Percentiles rank a stretch among this genome's conserved stretches.
Conservation (phyloP, 305 asterid species). For the Fraxinus floribunda region DNA sequence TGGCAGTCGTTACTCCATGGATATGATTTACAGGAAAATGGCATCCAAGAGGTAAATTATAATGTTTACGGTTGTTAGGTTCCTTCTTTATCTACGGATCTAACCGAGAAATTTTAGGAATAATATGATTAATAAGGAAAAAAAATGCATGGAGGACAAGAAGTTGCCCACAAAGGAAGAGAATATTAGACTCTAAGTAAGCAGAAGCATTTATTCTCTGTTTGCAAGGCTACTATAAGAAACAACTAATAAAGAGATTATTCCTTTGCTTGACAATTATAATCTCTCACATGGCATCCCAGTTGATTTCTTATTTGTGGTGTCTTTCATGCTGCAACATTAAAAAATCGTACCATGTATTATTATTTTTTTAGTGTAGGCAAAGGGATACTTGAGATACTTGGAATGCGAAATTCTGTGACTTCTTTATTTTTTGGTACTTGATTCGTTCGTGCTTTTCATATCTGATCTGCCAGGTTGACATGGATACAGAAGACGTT, state of each 20-base stretch:
- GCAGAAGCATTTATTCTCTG: neutral
- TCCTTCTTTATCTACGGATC: constrained; percentile 4
- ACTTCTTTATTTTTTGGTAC: neutral
- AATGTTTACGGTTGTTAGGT: constrained; percentile 4
- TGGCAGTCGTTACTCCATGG: constrained; percentile 83
- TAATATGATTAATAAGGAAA: constrained; percentile 6
- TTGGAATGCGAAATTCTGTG: neutral
- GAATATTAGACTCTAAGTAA: constrained; percentile 3
- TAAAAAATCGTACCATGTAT: constrained; percentile 1
- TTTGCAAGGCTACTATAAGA: neutral
- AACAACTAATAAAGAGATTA: constrained; percentile 8
- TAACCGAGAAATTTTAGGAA: neutral
- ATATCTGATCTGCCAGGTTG: constrained; percentile 57
- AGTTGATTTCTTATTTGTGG: neutral
- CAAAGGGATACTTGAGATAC: constrained; percentile 7
- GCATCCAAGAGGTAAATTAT: constrained; percentile 84
- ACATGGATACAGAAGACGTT: constrained; percentile 90
- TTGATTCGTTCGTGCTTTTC: neutral
- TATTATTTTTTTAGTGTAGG: neutral
- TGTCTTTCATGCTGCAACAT: constrained; percentile 8
- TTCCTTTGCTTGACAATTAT: neutral
- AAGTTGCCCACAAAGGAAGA: neutral
- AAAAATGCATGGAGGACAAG: constrained; percentile 13
- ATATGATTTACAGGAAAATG: constrained; percentile 70
- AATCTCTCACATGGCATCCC: neutral